These are phyloP conservation scores for Claviceps purpurea DNA, from an alignment of 2,329 filamentous ascomycete species.

Conservation along the genomic window DNA sequence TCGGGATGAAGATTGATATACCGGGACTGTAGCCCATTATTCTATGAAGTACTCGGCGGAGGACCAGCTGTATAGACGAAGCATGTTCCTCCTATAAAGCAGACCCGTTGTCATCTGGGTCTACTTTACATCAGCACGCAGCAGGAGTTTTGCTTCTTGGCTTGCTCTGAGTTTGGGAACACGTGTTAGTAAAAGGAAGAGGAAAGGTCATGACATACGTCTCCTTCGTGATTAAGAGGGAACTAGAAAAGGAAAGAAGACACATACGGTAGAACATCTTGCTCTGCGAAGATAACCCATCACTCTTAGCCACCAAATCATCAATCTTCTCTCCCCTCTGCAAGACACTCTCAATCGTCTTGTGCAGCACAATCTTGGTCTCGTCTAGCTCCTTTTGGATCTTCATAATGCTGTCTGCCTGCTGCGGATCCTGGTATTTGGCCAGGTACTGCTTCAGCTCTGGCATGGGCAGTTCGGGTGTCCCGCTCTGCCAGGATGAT, in stretches of 20 bases:
- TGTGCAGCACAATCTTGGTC: conserved; percentile 93
- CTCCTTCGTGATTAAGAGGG: too few relatives aligned
- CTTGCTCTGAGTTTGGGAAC: conserved; percentile 33
- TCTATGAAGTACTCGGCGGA: not conserved
- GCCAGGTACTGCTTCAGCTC: conserved; percentile 63
- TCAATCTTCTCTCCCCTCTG: conserved; percentile 96
- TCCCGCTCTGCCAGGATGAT: conserved; percentile 48
- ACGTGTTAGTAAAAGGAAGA: not conserved
- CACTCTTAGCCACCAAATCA: conserved; percentile 83
- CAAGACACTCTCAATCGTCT: conserved; percentile 80
- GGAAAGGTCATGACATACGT: not conserved
- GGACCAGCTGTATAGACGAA: not conserved
- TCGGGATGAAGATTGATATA: not conserved
- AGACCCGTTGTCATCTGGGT: not conserved
- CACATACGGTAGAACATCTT: conserved; percentile 90
- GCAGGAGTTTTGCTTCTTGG: conserved; percentile 72
- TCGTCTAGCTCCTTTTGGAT: conserved; percentile 96
- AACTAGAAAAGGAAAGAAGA: not conserved
- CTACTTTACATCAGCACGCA: conserved; percentile 50
- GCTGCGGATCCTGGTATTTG: conserved; percentile 71
- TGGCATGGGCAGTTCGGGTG: conserved; percentile 47
- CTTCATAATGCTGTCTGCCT: conserved; percentile 86
- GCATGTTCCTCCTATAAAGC: not conserved
- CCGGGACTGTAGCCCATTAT: not conserved
- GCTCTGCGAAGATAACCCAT: conserved; percentile 77